Evolutionary conservation across 2,329 filamentous ascomycete genomes (phyloP).

Genomic region (Ceratocystis huliohia): DNA sequence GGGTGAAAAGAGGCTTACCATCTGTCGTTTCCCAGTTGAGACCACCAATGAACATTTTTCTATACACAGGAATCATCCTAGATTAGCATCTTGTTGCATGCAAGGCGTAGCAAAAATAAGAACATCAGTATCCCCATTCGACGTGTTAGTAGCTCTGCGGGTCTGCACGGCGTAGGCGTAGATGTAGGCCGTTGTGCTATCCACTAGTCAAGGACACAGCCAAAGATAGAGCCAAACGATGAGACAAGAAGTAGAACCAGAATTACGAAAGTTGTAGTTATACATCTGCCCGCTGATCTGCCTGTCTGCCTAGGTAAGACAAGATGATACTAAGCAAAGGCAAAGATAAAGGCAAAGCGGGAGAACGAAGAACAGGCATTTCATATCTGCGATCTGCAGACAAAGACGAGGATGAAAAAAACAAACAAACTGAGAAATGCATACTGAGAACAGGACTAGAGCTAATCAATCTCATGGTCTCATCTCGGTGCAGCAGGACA

Average conservation of each 20-base stretch:
- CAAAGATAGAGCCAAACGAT: no score
- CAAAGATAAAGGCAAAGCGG: no score
- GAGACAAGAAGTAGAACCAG: no score
- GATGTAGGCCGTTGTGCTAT: no score
- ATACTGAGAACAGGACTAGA: not conserved
- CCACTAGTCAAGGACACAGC: no score
- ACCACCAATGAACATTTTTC: conserved; percentile 99
- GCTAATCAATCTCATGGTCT: not conserved
- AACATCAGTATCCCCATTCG: no score
- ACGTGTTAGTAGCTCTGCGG: not conserved
- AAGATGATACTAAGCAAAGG: no score
- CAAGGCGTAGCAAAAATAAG: not conserved
- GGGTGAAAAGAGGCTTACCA: conserved; percentile 46
- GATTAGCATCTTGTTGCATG: not conserved
- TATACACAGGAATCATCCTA: conserved; percentile 31
- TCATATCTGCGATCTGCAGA: not conserved
- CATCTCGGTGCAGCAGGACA: conserved; percentile 17
- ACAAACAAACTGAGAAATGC: not conserved
- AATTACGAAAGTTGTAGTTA: no score
- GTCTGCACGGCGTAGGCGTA: not conserved
- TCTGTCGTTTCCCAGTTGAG: conserved; percentile 99
- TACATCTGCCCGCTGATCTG: not conserved
- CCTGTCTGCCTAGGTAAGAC: no score
- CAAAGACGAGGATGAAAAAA: not conserved
- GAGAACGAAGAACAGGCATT: not conserved